Base-by-base conservation (phyloP, 2,329 filamentous ascomycete species). In the Arthrobotrys sphaeroides region DNA sequence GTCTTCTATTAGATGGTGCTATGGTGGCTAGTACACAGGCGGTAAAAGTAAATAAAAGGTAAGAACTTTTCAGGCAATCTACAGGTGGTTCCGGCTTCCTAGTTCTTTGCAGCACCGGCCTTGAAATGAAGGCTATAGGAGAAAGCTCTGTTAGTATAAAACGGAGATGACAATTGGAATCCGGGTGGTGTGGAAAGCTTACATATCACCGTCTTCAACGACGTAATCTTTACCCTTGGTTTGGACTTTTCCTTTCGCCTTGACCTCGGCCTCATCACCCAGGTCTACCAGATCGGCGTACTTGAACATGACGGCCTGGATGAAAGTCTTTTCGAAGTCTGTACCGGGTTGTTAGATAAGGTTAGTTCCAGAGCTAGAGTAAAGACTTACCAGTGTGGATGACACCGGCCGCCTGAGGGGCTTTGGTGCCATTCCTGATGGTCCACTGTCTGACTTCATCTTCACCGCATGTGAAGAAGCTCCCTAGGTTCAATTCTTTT, bases 401-500 rank as follows among this genome's bases (percentile, higher is more conserved):
- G 77, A 99, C 95, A 87, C 95, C 95, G 38, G 95, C 95, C 51
- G 95, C 95, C 82, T 96, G 91, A 16, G 95, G 95, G n/a, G 95
- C 95, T 86, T 99, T 99, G 82, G 91, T 97, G 80, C 93, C 94
- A 81, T 92, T 94, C 73, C 95, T 90, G 82, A 99, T 93, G 24
- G 95, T 99, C 96, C 95, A 99, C 85, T 99, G 95, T 80, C 95
- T 89, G 78, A 99, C 95, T 85, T 99, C 95, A 82, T 99, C 96
- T 22, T 93, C 85, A 81, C 95, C 95, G 33, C 91, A 94, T 62
- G 95, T 99, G 89, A 99, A 99, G 88, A 99, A 99, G 83, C 92
- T 95, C 82, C 91, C 90, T 43, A 99, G 87, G 84, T 95, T 91
- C 79, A 99, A 87, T 13, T 89, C 90, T 85, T 95, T 93, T 82